These are phyloP conservation scores for Prunus salicina DNA, from an alignment of 306 rosid genomes.

Conservation along the genomic window DNA sequence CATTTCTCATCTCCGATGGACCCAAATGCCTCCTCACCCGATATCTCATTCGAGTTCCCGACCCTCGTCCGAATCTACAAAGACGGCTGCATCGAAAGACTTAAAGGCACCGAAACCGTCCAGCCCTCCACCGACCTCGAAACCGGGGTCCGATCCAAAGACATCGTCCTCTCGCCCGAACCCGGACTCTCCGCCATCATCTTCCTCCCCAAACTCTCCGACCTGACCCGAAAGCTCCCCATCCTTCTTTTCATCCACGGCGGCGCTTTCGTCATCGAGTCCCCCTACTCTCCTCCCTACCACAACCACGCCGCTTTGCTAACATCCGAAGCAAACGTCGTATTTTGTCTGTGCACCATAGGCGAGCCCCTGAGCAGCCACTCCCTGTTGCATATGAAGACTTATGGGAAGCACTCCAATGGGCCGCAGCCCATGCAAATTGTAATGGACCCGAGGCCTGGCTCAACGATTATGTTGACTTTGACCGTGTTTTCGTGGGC, in stretches of 20 bases:
- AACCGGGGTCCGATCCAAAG: conserved; percentile 39
- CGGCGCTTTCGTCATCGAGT: conserved; percentile 34
- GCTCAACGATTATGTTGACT: conserved; percentile 1
- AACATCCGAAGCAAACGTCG: conserved; percentile 24
- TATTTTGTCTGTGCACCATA: conserved; percentile 23
- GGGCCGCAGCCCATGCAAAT: not conserved
- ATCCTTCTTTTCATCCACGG: conserved; percentile 39
- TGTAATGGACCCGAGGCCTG: not conserved
- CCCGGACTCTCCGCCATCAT: conserved; percentile 28
- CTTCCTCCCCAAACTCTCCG: conserved; percentile 22
- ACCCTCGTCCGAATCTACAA: conserved; percentile 18
- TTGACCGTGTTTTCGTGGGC: conserved; percentile 8
- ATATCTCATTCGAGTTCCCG: too few relatives aligned
- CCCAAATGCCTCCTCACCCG: too few relatives aligned
- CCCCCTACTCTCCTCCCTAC: conserved; percentile 21
- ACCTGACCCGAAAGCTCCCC: not conserved
- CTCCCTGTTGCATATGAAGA: conserved; percentile 34
- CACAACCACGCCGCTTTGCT: conserved; percentile 13
- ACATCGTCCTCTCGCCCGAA: conserved; percentile 27
- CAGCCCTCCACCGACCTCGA: conserved; percentile 30
- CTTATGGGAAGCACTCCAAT: not conserved
- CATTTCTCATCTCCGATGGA: too few relatives aligned
- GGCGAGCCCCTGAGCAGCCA: conserved; percentile 32
- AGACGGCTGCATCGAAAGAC: conserved; percentile 27
- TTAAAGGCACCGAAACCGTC: conserved; percentile 14